Base-by-base conservation (phyloP, 1,139 yeast species). In the Pneumocystis jirovecii region DNA sequence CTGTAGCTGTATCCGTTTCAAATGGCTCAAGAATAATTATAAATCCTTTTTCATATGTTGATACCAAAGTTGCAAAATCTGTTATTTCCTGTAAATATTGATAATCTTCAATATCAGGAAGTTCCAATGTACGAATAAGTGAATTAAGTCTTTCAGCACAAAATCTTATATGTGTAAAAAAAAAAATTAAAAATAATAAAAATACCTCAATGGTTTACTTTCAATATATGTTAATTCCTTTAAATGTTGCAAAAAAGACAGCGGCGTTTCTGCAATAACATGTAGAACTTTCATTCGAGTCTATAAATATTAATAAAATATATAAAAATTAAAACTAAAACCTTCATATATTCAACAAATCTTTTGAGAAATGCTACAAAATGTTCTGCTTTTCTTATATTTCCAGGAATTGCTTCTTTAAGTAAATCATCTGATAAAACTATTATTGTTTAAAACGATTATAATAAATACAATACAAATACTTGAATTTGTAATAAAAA, bases 241-340 rank as follows among this genome's bases (percentile, higher is more conserved):
- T 72, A 95, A 78, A 78, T 93, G 98, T 74, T 89, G 95, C 67
- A 93, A 76, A 73, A 93, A 93, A 64, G 97, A 89, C 7, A 85
- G 82, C 0, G 99, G 98, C 0, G 98, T 95, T 74, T 93, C 99
- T 61, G 97, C 89, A 62, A 93, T 90, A 63, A 95, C 98, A 77
- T 93, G 97, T 63, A 95, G 77, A 0, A 93, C 97, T 77, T 93
- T 93, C 98, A 93, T 93, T 76, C 98, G 84, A 1, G 97, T 93
- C 64, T 69, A 66, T 29, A 29, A 29, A 50, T 50, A 50, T 50
- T 25, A 50, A 50, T 31, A 37, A 35, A 42, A n/a, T 25, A 17
- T 3, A 62, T 6, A 21, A 17, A 31, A 31, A 35, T 12, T 1
- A 63, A 10, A 31, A 39, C 12, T 8, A 50, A 56, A 21, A 57